phyloP scores from a whole-genome alignment of 164 flowering plant genomes.

The Stephania yunnanensis region DNA sequence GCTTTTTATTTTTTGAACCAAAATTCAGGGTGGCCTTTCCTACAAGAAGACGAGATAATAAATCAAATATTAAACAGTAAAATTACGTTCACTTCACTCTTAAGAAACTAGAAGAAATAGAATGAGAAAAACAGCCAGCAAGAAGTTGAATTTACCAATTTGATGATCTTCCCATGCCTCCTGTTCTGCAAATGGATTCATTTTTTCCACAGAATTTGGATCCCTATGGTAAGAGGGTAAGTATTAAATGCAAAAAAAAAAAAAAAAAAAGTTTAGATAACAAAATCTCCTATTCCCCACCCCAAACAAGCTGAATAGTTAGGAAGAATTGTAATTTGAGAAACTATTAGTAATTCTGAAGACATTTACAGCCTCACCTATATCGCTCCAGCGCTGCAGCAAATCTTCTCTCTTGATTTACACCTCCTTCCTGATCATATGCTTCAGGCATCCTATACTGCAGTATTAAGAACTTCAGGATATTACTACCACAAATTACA shows the following conservation, averaged over 20 bases:
- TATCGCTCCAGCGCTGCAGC: conserved; percentile 81
- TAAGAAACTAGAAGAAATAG: conserved; percentile 5
- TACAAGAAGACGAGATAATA: conserved; percentile 26
- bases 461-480: conserved; percentile 18
- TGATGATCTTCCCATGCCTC: conserved; percentile 99
- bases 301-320: background rate
- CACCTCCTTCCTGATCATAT: conserved; percentile 81
- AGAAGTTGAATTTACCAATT: conserved; percentile 48
- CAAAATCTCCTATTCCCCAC: background rate
- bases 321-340: background rate
- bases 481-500: background rate
- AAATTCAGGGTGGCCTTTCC: conserved; percentile 82
- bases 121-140: background rate
- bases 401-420: conserved; percentile 92
- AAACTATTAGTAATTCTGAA: background rate
- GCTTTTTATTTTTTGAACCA: conserved; percentile 77
- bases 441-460: conserved; percentile 99
- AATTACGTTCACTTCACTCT: background rate
- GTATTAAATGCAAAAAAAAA: background rate
- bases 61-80: conserved; percentile 1
- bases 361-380: conserved; percentile 40
- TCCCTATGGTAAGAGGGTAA: conserved; percentile 40
- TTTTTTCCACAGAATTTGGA: conserved; percentile 55
- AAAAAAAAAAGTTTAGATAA: background rate
- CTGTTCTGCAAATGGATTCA: conserved; percentile 99